A percentile compares a stretch with the other conserved stretches of the same genome.
Evolutionary conservation across 2,329 filamentous ascomycete species (phyloP).

Genomic region (Scedosporium dehoogii): DNA sequence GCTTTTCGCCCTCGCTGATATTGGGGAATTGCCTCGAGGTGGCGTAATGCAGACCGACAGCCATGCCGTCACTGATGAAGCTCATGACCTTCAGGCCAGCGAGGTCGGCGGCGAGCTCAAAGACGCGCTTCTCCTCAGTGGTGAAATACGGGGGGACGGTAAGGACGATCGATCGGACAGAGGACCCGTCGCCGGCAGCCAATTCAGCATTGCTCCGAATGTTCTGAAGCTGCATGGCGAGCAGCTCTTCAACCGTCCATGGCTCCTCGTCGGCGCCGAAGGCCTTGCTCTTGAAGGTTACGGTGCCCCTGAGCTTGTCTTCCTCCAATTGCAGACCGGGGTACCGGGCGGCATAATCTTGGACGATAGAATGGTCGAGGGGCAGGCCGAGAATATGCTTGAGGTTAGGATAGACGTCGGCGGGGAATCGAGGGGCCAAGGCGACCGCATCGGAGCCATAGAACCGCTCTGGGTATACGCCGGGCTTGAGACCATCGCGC

Average conservation of each 20-base stretch:
- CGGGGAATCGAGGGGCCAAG: conserved; percentile 75
- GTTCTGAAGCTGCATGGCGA: conserved; percentile 94
- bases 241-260: conserved; percentile 79
- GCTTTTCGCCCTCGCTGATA: conserved; percentile 70
- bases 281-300: conserved; percentile 69
- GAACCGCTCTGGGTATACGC: conserved; percentile 71
- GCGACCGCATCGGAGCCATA: conserved; percentile 91
- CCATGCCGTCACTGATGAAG: conserved; percentile 79
- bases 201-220: conserved; percentile 80
- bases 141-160: conserved; percentile 89
- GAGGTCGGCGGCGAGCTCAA: conserved; percentile 75
- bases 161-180: conserved; percentile 73
- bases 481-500: conserved; percentile 53
- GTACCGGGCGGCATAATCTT: conserved; percentile 65
- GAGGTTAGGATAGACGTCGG: conserved; percentile 89
- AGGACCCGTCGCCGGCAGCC: conserved; percentile 64
- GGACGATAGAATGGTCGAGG: conserved; percentile 48
- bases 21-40: conserved; percentile 83
- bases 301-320: conserved; percentile 53
- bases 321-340: conserved; percentile 64
- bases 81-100: conserved; percentile 80
- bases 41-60: conserved; percentile 92
- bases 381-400: conserved; percentile 79
- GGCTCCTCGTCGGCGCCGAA: conserved; percentile 52
- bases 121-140: conserved; percentile 75